These are phyloP conservation scores for Sporothrix brasiliensis DNA, from an alignment of 2,329 filamentous ascomycete species.

Conservation along the genomic window DNA sequence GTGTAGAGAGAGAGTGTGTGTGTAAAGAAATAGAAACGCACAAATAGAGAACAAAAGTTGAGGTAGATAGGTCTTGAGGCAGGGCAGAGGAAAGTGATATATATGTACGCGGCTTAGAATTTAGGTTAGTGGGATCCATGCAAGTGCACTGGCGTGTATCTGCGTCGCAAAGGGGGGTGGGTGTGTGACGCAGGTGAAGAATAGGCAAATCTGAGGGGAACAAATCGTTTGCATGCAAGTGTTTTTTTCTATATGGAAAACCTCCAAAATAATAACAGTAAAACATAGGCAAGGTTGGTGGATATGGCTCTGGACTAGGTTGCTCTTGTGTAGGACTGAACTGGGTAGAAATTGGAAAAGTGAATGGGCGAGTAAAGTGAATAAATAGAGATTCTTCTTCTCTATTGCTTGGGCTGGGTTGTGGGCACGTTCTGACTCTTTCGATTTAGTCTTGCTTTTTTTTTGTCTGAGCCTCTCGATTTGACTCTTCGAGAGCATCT, in stretches of 20 bases:
- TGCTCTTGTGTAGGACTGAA: slow-evolving; percentile 4
- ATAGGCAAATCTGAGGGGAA: slow-evolving; percentile 15
- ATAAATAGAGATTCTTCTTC: slow-evolving; percentile 1
- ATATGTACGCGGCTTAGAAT: slow-evolving; percentile 29
- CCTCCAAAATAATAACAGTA: background rate
- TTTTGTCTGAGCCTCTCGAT: background rate
- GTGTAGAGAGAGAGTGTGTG: background rate
- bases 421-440: slow-evolving; percentile 20
- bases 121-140: slow-evolving; percentile 32
- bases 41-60: slow-evolving; percentile 12
- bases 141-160: slow-evolving; percentile 26
- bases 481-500: background rate
- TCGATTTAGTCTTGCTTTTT: too few relatives aligned
- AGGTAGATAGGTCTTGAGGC: slow-evolving; percentile 23
- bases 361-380: background rate
- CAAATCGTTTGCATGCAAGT: background rate
- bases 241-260: slow-evolving; percentile 14
- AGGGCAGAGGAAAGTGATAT: slow-evolving; percentile 25
- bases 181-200: slow-evolving; percentile 20
- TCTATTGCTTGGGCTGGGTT: background rate
- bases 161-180: slow-evolving; percentile 4
- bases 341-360: slow-evolving; percentile 1
- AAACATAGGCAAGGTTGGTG: background rate
- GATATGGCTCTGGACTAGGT: slow-evolving; percentile 5
- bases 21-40: slow-evolving; percentile 10